These are phyloP conservation scores for Dalbergia oliveri DNA, from an alignment of 306 rosid genomes.

Conservation along the genomic window DNA sequence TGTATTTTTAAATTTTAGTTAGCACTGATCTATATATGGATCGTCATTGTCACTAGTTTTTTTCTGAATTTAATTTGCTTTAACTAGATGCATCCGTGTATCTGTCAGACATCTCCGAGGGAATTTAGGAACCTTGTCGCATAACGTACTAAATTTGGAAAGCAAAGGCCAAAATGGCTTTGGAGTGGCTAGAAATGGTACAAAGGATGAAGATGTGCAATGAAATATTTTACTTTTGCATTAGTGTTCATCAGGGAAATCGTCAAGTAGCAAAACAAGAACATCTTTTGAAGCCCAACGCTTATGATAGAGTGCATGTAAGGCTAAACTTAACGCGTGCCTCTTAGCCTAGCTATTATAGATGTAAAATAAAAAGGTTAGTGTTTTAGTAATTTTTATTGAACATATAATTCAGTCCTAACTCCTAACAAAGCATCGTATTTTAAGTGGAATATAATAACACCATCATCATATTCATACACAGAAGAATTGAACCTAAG, in stretches of 20 bases:
- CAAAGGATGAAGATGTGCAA: background rate
- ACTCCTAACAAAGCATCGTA: too few species aligned
- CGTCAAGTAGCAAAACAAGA: background rate
- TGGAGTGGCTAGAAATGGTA: background rate
- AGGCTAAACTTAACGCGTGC: background rate
- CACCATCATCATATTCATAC: too few species aligned
- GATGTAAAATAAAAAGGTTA: too few species aligned
- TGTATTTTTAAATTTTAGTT: too few species aligned
- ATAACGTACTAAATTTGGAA: background rate
- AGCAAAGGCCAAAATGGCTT: too few species aligned
- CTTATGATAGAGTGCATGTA: background rate
- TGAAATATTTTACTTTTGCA: background rate
- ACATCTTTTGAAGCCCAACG: background rate
- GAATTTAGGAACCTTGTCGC: background rate
- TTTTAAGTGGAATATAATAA: too few species aligned
- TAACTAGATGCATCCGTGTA: too few species aligned
- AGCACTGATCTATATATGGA: too few species aligned
- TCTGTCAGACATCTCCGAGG: background rate
- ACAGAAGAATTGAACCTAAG: background rate
- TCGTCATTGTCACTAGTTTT: too few species aligned
- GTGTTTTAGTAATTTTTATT: too few species aligned
- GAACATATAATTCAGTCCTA: too few species aligned
- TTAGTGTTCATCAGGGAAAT: background rate
- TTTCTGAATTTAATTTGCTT: too few species aligned
- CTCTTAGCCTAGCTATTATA: background rate